phyloP scores from a whole-genome alignment of 2,329 filamentous ascomycete species.

The Diaporthe humulicola region DNA sequence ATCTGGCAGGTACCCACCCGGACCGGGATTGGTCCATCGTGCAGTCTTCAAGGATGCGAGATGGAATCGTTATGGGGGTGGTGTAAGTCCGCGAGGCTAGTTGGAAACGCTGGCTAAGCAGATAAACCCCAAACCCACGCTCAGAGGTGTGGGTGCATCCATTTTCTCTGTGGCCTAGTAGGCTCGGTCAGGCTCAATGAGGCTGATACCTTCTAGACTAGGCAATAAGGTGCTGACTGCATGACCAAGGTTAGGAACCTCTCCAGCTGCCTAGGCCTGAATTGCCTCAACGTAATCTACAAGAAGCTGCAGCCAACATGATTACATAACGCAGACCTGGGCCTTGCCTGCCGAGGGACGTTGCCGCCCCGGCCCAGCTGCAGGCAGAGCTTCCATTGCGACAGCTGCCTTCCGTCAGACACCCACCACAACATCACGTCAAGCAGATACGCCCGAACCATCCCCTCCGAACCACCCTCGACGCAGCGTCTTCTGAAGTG shows the following conservation, averaged over 20 bases:
- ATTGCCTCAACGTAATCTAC: not conserved
- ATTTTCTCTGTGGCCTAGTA: no score
- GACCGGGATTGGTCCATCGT: not conserved
- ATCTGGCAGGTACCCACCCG: not conserved
- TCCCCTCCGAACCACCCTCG: not conserved
- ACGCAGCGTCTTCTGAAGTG: not conserved
- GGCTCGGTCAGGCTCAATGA: constrained; percentile 4
- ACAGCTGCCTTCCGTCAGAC: constrained; percentile 33
- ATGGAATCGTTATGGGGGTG: not conserved
- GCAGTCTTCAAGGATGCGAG: not conserved
- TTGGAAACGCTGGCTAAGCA: no score
- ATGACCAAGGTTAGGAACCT: not conserved
- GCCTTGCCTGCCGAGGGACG: constrained; percentile 34
- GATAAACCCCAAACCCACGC: no score
- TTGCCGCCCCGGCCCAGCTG: constrained; percentile 33
- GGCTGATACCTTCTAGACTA: not conserved
- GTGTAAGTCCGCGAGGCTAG: not conserved
- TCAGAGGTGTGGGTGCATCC: no score
- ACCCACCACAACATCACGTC: constrained; percentile 7
- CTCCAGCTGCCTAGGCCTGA: not conserved
- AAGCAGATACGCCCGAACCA: constrained; percentile 4
- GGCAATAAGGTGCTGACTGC: not conserved
- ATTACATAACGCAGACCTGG: constrained; percentile 10
- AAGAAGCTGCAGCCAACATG: not conserved
- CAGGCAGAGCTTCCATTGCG: constrained; percentile 41